Evolutionary conservation across 345 rosid species (phyloP).

Genomic region (Rhizophora mangle): DNA sequence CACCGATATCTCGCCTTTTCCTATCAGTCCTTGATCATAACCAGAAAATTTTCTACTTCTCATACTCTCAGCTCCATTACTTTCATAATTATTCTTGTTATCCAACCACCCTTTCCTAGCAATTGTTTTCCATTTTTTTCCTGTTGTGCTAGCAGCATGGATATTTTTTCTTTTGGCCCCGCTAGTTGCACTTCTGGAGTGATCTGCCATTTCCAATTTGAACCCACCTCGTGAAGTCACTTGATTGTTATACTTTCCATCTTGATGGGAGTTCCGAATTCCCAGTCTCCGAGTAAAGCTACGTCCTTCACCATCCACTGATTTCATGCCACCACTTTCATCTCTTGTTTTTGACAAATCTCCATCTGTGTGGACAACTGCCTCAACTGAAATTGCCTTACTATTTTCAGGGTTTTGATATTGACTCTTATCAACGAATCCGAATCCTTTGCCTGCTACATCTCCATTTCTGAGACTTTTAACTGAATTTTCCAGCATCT

Average conservation of each 20-base stretch:
- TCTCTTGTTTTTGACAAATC: conserved; percentile 9
- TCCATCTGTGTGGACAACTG: background rate
- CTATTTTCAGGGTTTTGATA: conserved; percentile 3
- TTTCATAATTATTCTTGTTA: conserved; percentile 16
- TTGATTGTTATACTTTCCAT: conserved; percentile 3
- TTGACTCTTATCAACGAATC: background rate
- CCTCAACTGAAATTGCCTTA: conserved; percentile 10
- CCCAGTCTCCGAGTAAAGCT: background rate
- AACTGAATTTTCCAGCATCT: conserved; percentile 7
- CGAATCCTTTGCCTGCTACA: background rate
- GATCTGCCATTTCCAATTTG: conserved; percentile 22
- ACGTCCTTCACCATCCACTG: conserved; percentile 12
- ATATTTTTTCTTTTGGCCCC: conserved; percentile 16
- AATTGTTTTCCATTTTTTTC: conserved; percentile 32
- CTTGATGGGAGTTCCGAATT: conserved; percentile 12
- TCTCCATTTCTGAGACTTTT: conserved; percentile 1
- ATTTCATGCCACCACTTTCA: background rate
- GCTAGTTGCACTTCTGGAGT: conserved; percentile 3
- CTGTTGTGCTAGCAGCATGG: conserved; percentile 20
- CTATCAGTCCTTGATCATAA: background rate
- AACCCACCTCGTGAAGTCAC: conserved; percentile 17
- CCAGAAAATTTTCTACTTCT: conserved; percentile 11
- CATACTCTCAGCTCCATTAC: background rate
- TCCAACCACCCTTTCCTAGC: conserved; percentile 33
- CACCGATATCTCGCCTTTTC: conserved; percentile 15